Base-by-base conservation (phyloP, 495 filamentous ascomycete genomes). In the Ramalina peruviana region DNA sequence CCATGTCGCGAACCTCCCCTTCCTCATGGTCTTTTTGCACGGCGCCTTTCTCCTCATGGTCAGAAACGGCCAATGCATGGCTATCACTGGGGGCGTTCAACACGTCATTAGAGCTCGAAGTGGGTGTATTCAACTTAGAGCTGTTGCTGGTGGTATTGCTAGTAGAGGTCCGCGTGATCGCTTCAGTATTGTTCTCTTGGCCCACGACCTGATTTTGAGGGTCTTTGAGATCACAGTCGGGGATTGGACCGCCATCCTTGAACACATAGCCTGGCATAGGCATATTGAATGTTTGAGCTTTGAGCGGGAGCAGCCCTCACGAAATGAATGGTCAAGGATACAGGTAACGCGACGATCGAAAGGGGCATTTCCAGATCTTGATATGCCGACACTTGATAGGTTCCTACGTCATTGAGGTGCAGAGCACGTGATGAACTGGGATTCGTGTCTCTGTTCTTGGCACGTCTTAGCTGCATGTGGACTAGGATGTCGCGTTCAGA, bases 1-100 rank as follows among this genome's bases (percentile, higher is more conserved):
- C 87, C 36, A 90, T 56, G 61, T 94, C 76, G 17, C 67, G 68
- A 3, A 84, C 75, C 23, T 78, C 75, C 21, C 60, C 46, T 5
- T 65, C 63, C 27, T 65, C 64, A 43, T 71, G 68, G 16, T 57
- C 60, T 49, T 62, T 49, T 54, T 78, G 73, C n/a, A 68, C 65
- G 11, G 66, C 58, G 27, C 74, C 71, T 54, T 74, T 71, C 41
- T 76, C 66, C 15, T 67, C 66, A 46, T 65, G 68, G 39, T 68
- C 65, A 6, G 66, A 59, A 39, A 66, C 61, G 2, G 72, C 68
- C 5, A 76, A 58, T 4, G 70, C 60, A 62, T 74, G 72, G 51
- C 70, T 74, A 11, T 72, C 71, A 6, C 72, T 72, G 19, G 70
- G 65, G 6, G 46, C 52, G 40, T 60, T 48, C 3, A 39, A 44